Base-by-base conservation (phyloP, 1,284 basidiomycete genomes). In the Rhodotorula sp. region DNA sequence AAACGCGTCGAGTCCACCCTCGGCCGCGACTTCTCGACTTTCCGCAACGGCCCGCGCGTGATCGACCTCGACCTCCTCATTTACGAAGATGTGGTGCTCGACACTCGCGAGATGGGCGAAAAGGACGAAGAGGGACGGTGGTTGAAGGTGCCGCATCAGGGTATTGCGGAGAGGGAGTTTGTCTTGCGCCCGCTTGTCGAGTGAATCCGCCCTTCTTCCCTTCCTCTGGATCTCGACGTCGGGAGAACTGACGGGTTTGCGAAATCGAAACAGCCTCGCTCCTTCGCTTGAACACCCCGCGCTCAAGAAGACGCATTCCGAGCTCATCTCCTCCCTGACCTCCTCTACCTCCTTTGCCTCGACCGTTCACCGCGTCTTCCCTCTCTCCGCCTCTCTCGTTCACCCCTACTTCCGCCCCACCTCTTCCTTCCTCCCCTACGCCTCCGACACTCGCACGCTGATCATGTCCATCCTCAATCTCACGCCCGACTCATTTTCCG, bases 401-500 rank as follows among this genome's bases (percentile, higher is more conserved):
- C 68, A 66, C 63, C 51, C 65, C 53, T 69, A 59, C 60, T 54
- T 64, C 50, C 72, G 58, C 60, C 63, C 62, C 40, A 62, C 28
- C 16, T 48, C 59, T 9, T 40, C 37, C 10, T 15, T 57, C 4
- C 47, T 28, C 55, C 31, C 48, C 53, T 48, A 57, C 60, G 64
- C 62, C 53, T 20, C 37, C 44, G 52, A 16, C 51, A 58, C 44
- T 24, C 71, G 73, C 3, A 93, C 91, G 2, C 85, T 86, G 68
- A 80, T 98, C 68, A 99, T 99, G 96, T 90, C 90, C 0, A 97
- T 93, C 8, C 85, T 99, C 74, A 98, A 99, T 78, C 86, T 87
- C 5, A 99, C 96, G 0, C 96, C 96, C 2, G 94, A 99, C 81
- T 97, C 94, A 0, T 99, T 99, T 82, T 98, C 94, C 0, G 94